phyloP scores from a whole-genome alignment of 1,284 basidiomycete genomes.

The Volvariella surrecta region DNA sequence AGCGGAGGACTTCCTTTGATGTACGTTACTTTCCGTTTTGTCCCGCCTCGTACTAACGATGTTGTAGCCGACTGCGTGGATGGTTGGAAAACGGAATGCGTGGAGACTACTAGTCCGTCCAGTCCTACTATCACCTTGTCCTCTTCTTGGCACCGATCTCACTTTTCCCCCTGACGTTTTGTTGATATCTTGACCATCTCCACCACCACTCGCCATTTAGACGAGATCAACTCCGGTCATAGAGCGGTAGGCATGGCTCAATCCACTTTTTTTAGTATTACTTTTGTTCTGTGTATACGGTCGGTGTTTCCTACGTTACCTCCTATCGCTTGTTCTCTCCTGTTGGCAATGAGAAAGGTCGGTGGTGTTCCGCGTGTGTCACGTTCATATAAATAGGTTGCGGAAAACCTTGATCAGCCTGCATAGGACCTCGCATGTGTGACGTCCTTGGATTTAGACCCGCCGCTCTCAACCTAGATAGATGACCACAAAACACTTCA shows the following conservation, averaged over 20 bases:
- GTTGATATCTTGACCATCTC: too few species aligned
- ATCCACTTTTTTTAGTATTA: slow-evolving; percentile 6
- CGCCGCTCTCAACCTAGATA: too few species aligned
- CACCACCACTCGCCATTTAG: not conserved
- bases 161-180: not conserved
- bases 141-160: not conserved
- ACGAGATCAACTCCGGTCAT: not conserved
- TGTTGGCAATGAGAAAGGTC: slow-evolving; percentile 2
- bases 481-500: too few species aligned
- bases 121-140: not conserved
- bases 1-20: slow-evolving; percentile 68
- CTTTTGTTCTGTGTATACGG: slow-evolving; percentile 6
- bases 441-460: too few species aligned
- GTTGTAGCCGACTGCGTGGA: slow-evolving; percentile 1
- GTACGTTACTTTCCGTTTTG: slow-evolving; percentile 6
- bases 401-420: too few species aligned
- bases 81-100: not conserved
- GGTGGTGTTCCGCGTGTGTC: too few species aligned
- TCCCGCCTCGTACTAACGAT: slow-evolving; percentile 7
- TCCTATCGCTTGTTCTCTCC: not conserved
- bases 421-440: too few species aligned
- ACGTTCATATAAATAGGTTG: too few species aligned
- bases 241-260: not conserved
- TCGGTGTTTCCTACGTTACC: slow-evolving; percentile 5
- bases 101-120: slow-evolving; percentile 22